Percentiles rank a stretch among this genome's conserved stretches.
phyloP scores from a whole-genome alignment of 164 flowering plant genomes.

The Amborella trichopoda region DNA sequence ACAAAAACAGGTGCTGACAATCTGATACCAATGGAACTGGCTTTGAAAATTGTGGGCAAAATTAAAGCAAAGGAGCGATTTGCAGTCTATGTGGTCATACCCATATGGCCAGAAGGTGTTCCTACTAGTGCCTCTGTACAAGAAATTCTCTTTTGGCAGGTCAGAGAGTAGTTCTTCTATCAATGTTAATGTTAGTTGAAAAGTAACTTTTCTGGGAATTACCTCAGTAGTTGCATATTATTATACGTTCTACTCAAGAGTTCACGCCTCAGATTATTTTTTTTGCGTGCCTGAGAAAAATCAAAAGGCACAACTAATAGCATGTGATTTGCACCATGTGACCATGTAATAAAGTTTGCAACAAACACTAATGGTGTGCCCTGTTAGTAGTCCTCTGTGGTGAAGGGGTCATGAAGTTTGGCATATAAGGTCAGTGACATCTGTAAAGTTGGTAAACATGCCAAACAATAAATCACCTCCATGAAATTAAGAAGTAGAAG shows the following conservation, averaged over 20 bases:
- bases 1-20: constrained; percentile 61
- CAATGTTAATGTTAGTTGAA: background rate
- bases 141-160: constrained; percentile 93
- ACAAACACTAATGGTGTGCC: too few species aligned
- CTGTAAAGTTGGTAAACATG: too few species aligned
- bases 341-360: too few species aligned
- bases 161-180: constrained; percentile 5
- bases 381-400: too few species aligned
- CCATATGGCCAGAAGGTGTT: constrained; percentile 85
- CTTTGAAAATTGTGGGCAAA: constrained; percentile 65
- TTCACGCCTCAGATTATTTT: background rate
- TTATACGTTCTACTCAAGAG: background rate
- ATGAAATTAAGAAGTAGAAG: too few species aligned
- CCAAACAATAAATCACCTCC: too few species aligned
- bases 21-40: constrained; percentile 80
- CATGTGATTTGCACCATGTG: background rate
- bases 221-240: background rate
- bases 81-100: constrained; percentile 69
- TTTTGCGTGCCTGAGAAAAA: too few species aligned
- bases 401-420: too few species aligned
- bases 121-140: constrained; percentile 57
- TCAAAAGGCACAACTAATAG: background rate
- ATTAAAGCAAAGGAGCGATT: constrained; percentile 77
- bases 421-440: too few species aligned
- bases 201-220: background rate